A percentile compares a stretch with the other conserved stretches of the same genome.
Evolutionary conservation across 306 rosid species (phyloP).

Genomic region (Geum urbanum): DNA sequence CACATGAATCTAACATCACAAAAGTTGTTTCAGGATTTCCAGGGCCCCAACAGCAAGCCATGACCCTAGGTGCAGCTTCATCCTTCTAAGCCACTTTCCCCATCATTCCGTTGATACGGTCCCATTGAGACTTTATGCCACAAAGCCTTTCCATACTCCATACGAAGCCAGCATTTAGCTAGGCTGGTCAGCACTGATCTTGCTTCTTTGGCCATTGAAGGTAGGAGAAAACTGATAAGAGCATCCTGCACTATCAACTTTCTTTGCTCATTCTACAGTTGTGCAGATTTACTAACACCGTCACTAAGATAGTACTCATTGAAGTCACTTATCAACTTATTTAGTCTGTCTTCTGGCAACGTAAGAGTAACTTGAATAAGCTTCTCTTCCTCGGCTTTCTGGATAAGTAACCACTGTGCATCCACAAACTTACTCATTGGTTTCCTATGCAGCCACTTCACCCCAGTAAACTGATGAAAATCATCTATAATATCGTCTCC

Average conservation of each 20-base stretch:
- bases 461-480: constrained; percentile 80
- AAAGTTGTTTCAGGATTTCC: constrained; percentile 96
- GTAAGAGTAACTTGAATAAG: constrained; percentile 87
- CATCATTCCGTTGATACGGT: constrained; percentile 88
- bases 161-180: constrained; percentile 75
- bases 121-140: constrained; percentile 92
- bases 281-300: constrained; percentile 96
- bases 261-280: constrained; percentile 97
- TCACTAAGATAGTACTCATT: constrained; percentile 90
- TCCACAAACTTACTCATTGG: constrained; percentile 79
- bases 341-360: constrained; percentile 68
- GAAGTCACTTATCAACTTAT: constrained; percentile 70
- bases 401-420: constrained; percentile 96
- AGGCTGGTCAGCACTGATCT: constrained; percentile 63
- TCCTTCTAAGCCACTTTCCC: constrained; percentile 72
- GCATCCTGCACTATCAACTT: constrained; percentile 86
- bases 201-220: constrained; percentile 96
- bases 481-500: constrained; percentile 76
- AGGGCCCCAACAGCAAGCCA: constrained; percentile 99
- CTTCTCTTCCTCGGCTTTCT: constrained; percentile 94
- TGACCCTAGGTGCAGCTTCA: constrained; percentile 93
- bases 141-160: constrained; percentile 80
- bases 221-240: constrained; percentile 72
- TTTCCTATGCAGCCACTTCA: constrained; percentile 90
- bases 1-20: constrained; percentile 92